Evolutionary conservation across 1,284 basidiomycete genomes (phyloP).

Genomic region (Ustilago shanxiensis): DNA sequence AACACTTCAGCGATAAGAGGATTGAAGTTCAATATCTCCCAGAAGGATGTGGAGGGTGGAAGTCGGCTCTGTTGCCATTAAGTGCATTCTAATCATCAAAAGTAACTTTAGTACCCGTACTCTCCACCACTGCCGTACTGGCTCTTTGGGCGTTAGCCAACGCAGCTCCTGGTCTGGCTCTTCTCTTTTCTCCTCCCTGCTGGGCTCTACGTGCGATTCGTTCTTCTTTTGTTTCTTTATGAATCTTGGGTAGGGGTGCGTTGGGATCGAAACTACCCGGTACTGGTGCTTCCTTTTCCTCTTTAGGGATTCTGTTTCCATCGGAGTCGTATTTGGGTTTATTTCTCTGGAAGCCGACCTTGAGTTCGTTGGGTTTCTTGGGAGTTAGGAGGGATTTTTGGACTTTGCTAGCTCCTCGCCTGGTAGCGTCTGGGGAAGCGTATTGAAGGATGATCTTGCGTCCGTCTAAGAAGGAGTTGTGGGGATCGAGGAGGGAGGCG

Average conservation of each 20-base stretch:
- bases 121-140: conserved; percentile 83
- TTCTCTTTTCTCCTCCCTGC: conserved; percentile 56
- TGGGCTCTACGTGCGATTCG: conserved; percentile 17
- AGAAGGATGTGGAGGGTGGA: not conserved
- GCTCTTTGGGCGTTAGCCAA: conserved; percentile 88
- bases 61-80: not conserved
- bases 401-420: conserved; percentile 62
- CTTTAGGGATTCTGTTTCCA: not conserved
- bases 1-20: conserved; percentile 26
- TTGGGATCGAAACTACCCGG: conserved; percentile 63
- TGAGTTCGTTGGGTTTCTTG: conserved; percentile 5
- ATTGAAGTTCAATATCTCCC: conserved; percentile 26
- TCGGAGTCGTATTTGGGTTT: conserved; percentile 2
- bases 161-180: conserved; percentile 88
- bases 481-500: conserved; percentile 82
- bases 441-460: conserved; percentile 89
- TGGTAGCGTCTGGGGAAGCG: conserved; percentile 84
- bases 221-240: conserved; percentile 59
- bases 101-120: conserved; percentile 83
- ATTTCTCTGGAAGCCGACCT: conserved; percentile 25
- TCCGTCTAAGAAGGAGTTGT: conserved; percentile 86
- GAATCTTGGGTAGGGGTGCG: conserved; percentile 45
- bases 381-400: conserved; percentile 1
- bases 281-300: conserved; percentile 30
- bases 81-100: conserved; percentile 72